Conservation (phyloP, 2,329 filamentous ascomycete genomes). For the Pseudogymnoascus sp. region DNA sequence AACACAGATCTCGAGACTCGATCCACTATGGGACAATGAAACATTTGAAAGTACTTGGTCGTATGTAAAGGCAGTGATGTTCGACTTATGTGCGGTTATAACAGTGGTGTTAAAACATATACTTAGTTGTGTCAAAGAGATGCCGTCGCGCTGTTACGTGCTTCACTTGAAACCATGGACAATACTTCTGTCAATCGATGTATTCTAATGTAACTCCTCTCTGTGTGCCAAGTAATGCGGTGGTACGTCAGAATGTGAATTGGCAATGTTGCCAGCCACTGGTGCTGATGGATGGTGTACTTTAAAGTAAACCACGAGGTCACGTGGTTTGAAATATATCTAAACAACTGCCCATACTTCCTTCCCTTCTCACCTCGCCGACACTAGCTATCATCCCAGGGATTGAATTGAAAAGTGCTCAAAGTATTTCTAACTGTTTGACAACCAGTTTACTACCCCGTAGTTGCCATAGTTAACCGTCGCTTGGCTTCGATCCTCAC, state of each 20-base stretch:
- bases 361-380: background rate
- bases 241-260: background rate
- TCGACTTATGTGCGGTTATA: background rate
- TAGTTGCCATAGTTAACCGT: background rate
- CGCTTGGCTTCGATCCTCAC: background rate
- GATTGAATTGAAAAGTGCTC: background rate
- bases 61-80: background rate
- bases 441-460: background rate
- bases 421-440: background rate
- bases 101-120: background rate
- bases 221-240: background rate
- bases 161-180: background rate
- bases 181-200: background rate
- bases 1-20: constrained; percentile 11
- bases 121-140: background rate
- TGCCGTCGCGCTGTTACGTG: background rate
- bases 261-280: background rate
- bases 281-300: background rate
- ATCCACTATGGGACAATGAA: constrained; percentile 8
- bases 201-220: background rate
- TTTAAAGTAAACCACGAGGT: background rate
- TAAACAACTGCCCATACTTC: background rate
- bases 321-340: background rate
- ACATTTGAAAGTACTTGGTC: constrained; percentile 5
- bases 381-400: background rate